phyloP scores from a whole-genome alignment of 306 rosid genomes.

The Vigna angularis region DNA sequence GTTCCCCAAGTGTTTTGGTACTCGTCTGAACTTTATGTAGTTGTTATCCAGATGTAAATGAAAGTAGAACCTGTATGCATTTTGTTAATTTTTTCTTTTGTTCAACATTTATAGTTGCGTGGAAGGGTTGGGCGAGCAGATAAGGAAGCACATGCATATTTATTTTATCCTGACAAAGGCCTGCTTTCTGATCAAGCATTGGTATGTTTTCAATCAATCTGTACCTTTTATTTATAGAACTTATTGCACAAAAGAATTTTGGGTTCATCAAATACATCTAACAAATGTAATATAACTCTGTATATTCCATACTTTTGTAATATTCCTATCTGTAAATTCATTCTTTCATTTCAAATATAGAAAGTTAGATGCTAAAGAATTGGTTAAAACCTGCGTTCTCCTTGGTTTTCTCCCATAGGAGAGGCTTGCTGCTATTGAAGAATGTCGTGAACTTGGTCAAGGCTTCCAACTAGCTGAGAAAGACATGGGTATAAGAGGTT shows the following conservation, averaged over 20 bases:
- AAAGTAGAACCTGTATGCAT: neutral
- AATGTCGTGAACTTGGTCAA: slow-evolving; percentile 94
- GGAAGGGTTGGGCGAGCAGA: slow-evolving; percentile 99
- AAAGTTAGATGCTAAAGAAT: slow-evolving; percentile 30
- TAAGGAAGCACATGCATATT: slow-evolving; percentile 93
- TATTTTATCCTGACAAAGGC: slow-evolving; percentile 83
- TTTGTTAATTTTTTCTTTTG: neutral
- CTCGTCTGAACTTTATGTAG: too few species aligned
- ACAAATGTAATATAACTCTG: neutral
- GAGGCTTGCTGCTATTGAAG: slow-evolving; percentile 93
- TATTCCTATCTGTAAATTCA: slow-evolving; percentile 15
- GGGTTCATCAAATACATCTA: slow-evolving; percentile 20
- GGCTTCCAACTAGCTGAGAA: slow-evolving; percentile 97
- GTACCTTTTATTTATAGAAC: slow-evolving; percentile 29
- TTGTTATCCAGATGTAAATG: neutral
- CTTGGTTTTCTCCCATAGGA: slow-evolving; percentile 65
- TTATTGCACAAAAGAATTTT: slow-evolving; percentile 30
- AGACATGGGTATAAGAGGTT: slow-evolving; percentile 98
- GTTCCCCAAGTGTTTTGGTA: too few species aligned
- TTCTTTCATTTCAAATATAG: slow-evolving; percentile 30
- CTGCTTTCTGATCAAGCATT: slow-evolving; percentile 79
- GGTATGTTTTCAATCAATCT: slow-evolving; percentile 60
- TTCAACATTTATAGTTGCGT: slow-evolving; percentile 70
- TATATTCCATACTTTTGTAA: slow-evolving; percentile 14
- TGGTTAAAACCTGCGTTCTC: slow-evolving; percentile 47